A percentile compares a stretch with the other conserved stretches of the same genome.
These are phyloP conservation scores for Ophiostoma piceae DNA, from an alignment of 2,329 filamentous ascomycete genomes.

Conservation along the genomic window DNA sequence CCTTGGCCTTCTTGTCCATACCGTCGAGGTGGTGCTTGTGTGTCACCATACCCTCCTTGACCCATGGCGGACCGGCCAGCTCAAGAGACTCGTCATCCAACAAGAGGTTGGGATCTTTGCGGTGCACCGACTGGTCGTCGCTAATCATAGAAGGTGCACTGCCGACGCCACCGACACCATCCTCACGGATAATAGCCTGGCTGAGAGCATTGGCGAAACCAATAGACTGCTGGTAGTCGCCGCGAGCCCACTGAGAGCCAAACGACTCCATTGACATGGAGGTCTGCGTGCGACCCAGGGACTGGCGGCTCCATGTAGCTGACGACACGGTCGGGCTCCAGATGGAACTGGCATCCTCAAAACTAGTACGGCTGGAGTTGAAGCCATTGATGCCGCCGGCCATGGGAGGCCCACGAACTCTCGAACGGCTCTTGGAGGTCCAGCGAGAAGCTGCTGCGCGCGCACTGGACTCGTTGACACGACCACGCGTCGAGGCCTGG, in stretches of 20 bases:
- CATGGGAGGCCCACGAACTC: slow-evolving; percentile 43
- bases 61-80: slow-evolving; percentile 91
- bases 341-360: slow-evolving; percentile 83
- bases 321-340: slow-evolving; percentile 82
- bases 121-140: slow-evolving; percentile 32
- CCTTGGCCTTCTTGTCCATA: slow-evolving; percentile 85
- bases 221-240: slow-evolving; percentile 91
- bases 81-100: slow-evolving; percentile 91
- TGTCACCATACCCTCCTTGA: slow-evolving; percentile 91
- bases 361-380: slow-evolving; percentile 85
- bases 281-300: slow-evolving; percentile 81
- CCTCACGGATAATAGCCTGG: slow-evolving; percentile 92
- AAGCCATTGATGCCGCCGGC: slow-evolving; percentile 58
- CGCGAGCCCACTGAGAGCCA: slow-evolving; percentile 57
- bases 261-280: slow-evolving; percentile 92
- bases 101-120: slow-evolving; percentile 43
- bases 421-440: slow-evolving; percentile 79
- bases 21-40: slow-evolving; percentile 95
- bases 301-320: slow-evolving; percentile 95
- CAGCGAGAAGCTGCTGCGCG: slow-evolving; percentile 61
- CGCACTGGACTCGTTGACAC: slow-evolving; percentile 53
- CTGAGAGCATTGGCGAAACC: slow-evolving; percentile 95
- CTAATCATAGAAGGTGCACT: slow-evolving; percentile 43
- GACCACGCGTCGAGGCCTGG: slow-evolving; percentile 63
- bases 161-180: slow-evolving; percentile 45